Conservation (phyloP, 768 basidiomycete genomes). For the Flagelloscypha sp. region DNA sequence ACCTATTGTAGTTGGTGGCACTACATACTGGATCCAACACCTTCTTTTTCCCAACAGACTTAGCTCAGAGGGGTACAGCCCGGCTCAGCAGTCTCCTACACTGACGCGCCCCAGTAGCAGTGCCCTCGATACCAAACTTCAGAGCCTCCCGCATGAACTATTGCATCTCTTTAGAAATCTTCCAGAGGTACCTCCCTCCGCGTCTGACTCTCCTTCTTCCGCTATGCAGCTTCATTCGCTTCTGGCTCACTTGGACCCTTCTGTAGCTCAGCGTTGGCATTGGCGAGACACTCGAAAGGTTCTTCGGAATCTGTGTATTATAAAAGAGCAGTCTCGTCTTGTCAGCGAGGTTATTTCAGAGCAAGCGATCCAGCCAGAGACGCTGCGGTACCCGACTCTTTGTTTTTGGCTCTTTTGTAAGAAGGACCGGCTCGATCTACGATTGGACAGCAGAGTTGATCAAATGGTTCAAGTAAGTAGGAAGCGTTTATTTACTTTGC, state of each 20-base stretch:
- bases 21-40: slow-evolving; percentile 96
- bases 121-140: slow-evolving; percentile 31
- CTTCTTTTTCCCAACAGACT: slow-evolving; percentile 82
- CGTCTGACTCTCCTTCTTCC: slow-evolving; percentile 41
- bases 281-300: slow-evolving; percentile 94
- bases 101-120: slow-evolving; percentile 30
- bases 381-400: slow-evolving; percentile 71
- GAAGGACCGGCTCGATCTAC: slow-evolving; percentile 46
- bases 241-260: slow-evolving; percentile 60
- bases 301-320: slow-evolving; percentile 65
- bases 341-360: slow-evolving; percentile 63
- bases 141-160: slow-evolving; percentile 41
- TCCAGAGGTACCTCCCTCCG: slow-evolving; percentile 52
- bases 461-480: slow-evolving; percentile 76
- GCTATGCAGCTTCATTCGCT: slow-evolving; percentile 63
- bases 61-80: slow-evolving; percentile 20
- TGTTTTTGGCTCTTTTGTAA: slow-evolving; percentile 89
- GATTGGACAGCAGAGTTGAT: slow-evolving; percentile 77
- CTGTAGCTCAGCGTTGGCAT: slow-evolving; percentile 82
- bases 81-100: slow-evolving; percentile 6
- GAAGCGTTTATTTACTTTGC: slow-evolving; percentile 1
- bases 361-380: no score
- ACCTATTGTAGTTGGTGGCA: slow-evolving; percentile 92
- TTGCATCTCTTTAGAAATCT: slow-evolving; percentile 44
- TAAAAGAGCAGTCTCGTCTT: slow-evolving; percentile 57